Conservation (phyloP, 2,329 filamentous ascomycete genomes). For the Lachnellula arida region DNA sequence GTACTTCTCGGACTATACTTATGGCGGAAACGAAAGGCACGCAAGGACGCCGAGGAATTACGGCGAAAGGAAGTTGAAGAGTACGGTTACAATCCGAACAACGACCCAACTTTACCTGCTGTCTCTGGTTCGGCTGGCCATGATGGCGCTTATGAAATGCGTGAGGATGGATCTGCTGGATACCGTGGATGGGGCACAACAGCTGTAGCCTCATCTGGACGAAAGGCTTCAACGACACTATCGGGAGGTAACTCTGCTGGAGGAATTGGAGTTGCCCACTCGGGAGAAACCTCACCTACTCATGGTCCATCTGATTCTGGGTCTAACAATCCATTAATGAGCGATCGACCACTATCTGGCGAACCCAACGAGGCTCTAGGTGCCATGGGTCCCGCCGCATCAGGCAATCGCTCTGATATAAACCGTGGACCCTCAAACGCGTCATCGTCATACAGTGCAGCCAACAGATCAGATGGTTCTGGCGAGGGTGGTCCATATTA, state of each 20-base stretch:
- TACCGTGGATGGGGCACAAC: constrained; percentile 96
- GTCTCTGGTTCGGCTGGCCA: constrained; percentile 37
- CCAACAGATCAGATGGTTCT: constrained; percentile 66
- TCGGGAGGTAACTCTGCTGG: constrained; percentile 60
- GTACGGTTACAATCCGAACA: constrained; percentile 96
- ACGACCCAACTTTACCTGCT: constrained; percentile 73
- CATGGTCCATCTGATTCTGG: constrained; percentile 63
- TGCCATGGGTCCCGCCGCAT: constrained; percentile 69
- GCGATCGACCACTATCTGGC: constrained; percentile 45
- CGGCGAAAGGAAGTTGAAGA: constrained; percentile 95
- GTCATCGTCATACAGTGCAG: constrained; percentile 89
- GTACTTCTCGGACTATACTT: constrained; percentile 73
- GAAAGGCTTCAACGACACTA: constrained; percentile 85
- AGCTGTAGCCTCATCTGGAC: constrained; percentile 59
- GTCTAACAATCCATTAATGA: constrained; percentile 62
- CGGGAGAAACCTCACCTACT: constrained; percentile 68
- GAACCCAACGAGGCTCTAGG: constrained; percentile 75
- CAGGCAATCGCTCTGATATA: constrained; percentile 65
- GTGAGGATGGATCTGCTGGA: constrained; percentile 69
- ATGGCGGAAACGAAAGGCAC: constrained; percentile 84
- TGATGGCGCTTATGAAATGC: constrained; percentile 65
- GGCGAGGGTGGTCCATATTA: constrained; percentile 47
- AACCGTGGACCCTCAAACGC: constrained; percentile 91
- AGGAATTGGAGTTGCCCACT: constrained; percentile 61
- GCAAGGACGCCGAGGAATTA: constrained; percentile 79